Evolutionary conservation across 352 stramenopile genomes (phyloP).

Genomic region (Pythium phragmitis): DNA sequence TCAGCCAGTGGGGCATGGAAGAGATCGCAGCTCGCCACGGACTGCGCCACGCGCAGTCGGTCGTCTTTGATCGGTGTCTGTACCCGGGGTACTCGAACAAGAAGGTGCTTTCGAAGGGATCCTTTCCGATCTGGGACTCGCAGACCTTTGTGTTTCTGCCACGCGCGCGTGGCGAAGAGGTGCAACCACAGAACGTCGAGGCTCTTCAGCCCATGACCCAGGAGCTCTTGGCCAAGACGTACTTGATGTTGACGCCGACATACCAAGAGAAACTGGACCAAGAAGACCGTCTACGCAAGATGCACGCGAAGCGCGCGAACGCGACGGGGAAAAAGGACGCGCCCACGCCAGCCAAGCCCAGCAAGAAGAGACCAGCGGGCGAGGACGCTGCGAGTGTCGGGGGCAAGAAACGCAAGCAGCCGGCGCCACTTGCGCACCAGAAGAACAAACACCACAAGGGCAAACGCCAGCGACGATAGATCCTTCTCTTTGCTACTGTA

Average conservation of each 20-base stretch:
- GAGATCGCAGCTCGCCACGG: slow-evolving; percentile 50
- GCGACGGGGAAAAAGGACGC: slow-evolving; percentile 11
- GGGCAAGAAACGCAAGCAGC: slow-evolving; percentile 24
- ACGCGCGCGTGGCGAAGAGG: slow-evolving; percentile 21
- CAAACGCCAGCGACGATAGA: slow-evolving; percentile 27
- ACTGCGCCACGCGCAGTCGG: slow-evolving; percentile 57
- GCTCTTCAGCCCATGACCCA: slow-evolving; percentile 45
- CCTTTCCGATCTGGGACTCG: slow-evolving; percentile 96
- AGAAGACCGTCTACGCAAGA: slow-evolving; percentile 30
- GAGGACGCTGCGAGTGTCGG: slow-evolving; percentile 1
- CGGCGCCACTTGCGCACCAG: slow-evolving; percentile 29
- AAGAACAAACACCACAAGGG: slow-evolving; percentile 38
- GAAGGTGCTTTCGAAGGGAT: slow-evolving; percentile 94
- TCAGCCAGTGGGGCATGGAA: slow-evolving; percentile 85
- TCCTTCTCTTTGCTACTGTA: too few relatives aligned
- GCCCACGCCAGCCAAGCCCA: slow-evolving; percentile 1
- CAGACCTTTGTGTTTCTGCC: slow-evolving; percentile 92
- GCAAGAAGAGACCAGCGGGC: slow-evolving; percentile 26
- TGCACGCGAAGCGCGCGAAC: slow-evolving; percentile 37
- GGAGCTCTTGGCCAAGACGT: slow-evolving; percentile 64
- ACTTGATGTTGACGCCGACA: slow-evolving; percentile 62
- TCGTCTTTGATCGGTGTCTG: slow-evolving; percentile 93
- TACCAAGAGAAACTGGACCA: slow-evolving; percentile 46
- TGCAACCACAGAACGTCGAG: slow-evolving; percentile 16
- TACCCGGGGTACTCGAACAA: slow-evolving; percentile 94